Evolutionary conservation across 768 basidiomycete genomes (phyloP).

Genomic region (Tremella fuciformis): DNA sequence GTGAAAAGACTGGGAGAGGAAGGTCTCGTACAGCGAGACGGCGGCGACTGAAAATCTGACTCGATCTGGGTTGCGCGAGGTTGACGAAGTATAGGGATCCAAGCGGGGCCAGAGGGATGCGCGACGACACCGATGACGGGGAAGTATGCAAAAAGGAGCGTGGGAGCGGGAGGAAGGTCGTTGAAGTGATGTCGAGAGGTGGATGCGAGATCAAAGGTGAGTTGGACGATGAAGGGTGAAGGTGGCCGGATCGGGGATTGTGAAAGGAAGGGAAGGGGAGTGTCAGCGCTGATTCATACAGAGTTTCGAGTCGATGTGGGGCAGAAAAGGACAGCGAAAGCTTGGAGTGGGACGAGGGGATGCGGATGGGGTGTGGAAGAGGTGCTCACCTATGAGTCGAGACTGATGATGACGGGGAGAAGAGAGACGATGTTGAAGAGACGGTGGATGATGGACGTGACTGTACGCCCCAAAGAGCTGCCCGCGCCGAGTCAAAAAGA

Average conservation of each 20-base stretch:
- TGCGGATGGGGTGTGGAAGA: background rate
- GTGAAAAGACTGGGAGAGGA: too few species aligned
- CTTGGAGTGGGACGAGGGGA: background rate
- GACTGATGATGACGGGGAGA: conserved; percentile 5
- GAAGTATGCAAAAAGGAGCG: background rate
- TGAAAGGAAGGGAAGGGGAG: background rate
- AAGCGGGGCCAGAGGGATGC: too few species aligned
- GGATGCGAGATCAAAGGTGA: too few species aligned
- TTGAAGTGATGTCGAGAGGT: background rate
- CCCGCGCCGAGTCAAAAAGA: too few species aligned
- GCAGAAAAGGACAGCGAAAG: background rate
- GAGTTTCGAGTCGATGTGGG: background rate
- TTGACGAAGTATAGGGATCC: too few species aligned
- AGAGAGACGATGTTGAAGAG: background rate
- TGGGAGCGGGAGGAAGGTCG: background rate
- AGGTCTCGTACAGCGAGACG: too few species aligned
- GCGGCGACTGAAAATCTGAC: too few species aligned
- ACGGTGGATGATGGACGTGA: too few species aligned
- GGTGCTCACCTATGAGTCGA: background rate
- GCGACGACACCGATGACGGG: too few species aligned
- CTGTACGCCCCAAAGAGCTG: too few species aligned
- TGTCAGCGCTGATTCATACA: background rate
- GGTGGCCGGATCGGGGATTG: background rate
- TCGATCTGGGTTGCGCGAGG: too few species aligned
- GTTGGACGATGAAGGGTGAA: background rate